Evolutionary conservation across 371 early-diverging fungal genomes (phyloP), one percentile per base, ranked within the genome.

Genomic region (Encephalitozoon hellem): DNA sequence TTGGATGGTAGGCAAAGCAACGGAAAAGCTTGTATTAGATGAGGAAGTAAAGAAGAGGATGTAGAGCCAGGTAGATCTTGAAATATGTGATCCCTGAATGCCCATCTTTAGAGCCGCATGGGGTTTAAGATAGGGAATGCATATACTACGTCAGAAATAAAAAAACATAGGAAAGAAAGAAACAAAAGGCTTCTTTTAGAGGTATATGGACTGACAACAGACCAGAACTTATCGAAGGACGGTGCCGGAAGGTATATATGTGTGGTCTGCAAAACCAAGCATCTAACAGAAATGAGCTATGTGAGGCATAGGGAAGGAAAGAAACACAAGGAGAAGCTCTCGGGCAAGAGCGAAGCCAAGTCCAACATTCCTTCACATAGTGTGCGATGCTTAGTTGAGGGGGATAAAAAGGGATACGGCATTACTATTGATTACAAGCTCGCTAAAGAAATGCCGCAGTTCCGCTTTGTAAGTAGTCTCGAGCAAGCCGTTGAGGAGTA

Each of bases 401-500:
- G 34, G 12, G 67, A 39, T 0, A 45, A 12, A 32, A 39, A 11
- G 34, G 67, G 67, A 51, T 43, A 47, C 25, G 42, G 39, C 1
- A 51, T 67, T 26, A n/a, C 15, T 11, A 23, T 67, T 39, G 23
- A 42, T n/a, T 67, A 47, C 25, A 25, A 47, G 30, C 45, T 47
- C 28, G 67, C 67, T 5, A 34, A 51, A 11, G 51, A 67, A 41
- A 18, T 47, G 28, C 74, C 74, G 12, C 34, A 51, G 51, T 66
- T 52, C 28, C 42, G 74, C 41, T 66, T 73, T 73, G 43, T 71
- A 25, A 73, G 18, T 15, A 28, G 52, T 11, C 42, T 73, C 9
- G 67, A 73, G 47, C 67, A 67, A 41, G 34, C 28, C 9, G 68
- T 55, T 4, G 64, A 74, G 55, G 51, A 74, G 11, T 68, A 68